phyloP scores from a whole-genome alignment of 2,329 filamentous ascomycete genomes.

The Claviceps paspali region DNA sequence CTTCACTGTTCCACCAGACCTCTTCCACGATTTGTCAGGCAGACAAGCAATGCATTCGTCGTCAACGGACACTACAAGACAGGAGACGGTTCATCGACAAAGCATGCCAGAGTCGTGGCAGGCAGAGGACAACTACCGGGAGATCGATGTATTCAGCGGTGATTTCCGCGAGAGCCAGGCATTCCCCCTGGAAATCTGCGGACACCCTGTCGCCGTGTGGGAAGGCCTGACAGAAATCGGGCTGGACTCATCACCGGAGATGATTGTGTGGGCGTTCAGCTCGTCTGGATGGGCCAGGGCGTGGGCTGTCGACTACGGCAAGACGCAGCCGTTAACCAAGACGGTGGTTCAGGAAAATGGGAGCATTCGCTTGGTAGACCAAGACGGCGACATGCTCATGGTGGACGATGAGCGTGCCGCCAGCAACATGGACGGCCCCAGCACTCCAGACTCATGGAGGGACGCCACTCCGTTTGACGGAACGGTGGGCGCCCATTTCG shows the following conservation, averaged over 20 bases:
- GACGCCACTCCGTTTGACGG: slow-evolving; percentile 6
- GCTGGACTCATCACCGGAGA: slow-evolving; percentile 17
- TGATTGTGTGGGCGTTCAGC: slow-evolving; percentile 21
- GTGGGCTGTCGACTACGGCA: slow-evolving; percentile 17
- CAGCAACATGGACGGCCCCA: neutral
- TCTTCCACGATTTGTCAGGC: slow-evolving; percentile 26
- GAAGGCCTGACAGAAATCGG: slow-evolving; percentile 18
- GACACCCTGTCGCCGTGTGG: slow-evolving; percentile 17
- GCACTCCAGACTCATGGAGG: neutral
- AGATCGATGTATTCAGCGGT: slow-evolving; percentile 9
- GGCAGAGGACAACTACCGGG: slow-evolving; percentile 9
- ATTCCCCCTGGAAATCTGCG: slow-evolving; percentile 17
- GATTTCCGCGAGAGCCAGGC: slow-evolving; percentile 6
- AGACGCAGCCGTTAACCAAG: slow-evolving; percentile 7
- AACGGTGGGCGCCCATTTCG: slow-evolving; percentile 4
- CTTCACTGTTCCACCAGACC: slow-evolving; percentile 45
- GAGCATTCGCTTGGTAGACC: slow-evolving; percentile 17
- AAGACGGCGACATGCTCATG: slow-evolving; percentile 17
- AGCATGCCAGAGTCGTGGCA: slow-evolving; percentile 9
- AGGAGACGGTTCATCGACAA: slow-evolving; percentile 4
- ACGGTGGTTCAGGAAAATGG: slow-evolving; percentile 16
- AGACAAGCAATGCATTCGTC: slow-evolving; percentile 5
- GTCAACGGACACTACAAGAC: slow-evolving; percentile 1
- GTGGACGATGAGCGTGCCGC: slow-evolving; percentile 2
- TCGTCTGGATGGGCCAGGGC: slow-evolving; percentile 18